Evolutionary conservation across 2,329 filamentous ascomycete genomes (phyloP), one percentile per base, ranked within the genome.

Genomic region (Metarhizium robertsii): DNA sequence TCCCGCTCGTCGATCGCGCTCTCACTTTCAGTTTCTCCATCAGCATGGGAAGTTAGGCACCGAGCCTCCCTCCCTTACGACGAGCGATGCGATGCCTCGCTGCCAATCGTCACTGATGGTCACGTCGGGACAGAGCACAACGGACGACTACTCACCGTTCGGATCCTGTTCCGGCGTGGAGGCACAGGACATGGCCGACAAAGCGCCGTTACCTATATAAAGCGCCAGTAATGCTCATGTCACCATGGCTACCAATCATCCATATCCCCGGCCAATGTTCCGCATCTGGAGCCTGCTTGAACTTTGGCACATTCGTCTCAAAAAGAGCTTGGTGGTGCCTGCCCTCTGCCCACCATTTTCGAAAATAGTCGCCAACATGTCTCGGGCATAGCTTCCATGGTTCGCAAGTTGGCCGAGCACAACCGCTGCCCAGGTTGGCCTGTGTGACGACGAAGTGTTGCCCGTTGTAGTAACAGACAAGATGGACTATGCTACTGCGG

Each of bases 1-100:
- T 65, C 65, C 64, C 63, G 60, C 20, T 50, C 38, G 46, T 51
- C 55, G 53, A 55, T 51, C 30, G 18, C 13, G 30, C 18, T 51
- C 30, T 51, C 30, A 2, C 38, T 29, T 18, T 38, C 49, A 18
- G 6, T 25, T 50, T 30, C 16, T 46, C 25, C 25, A n/a, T 50
- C 18, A 48, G 36, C 38, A 3, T 36, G 34, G 34, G 8, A 20
- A 20, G 54, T 60, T 45, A 54, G 59, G 59, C 59, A 60, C 50
- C 59, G 55, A 55, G n/a, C 42, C 10, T 3, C 7, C 42, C 53
- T 30, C 48, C 53, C 3, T 48, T 48, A 30, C 45, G 13, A 48
- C 11, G 25, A 18, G 10, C 18, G 5, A 30, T 48, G 25, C 45
- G 25, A 30, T 48, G 20, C 20, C 20, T 30, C 18, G 45, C 20